phyloP scores from a whole-genome alignment of 2,329 filamentous ascomycete genomes.

The Paecilomyces sp. region DNA sequence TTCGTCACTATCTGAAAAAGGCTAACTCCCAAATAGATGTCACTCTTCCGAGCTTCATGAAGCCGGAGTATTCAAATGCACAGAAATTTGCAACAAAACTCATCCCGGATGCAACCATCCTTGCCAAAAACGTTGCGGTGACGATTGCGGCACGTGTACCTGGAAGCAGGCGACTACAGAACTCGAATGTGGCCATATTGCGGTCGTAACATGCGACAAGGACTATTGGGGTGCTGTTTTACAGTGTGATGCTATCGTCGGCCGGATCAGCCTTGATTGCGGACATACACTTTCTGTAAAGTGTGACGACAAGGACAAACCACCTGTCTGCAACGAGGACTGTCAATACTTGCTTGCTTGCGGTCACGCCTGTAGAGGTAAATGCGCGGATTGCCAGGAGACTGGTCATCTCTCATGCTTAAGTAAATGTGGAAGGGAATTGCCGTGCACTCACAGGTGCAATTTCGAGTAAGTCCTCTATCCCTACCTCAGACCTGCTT shows the following conservation, averaged over 20 bases:
- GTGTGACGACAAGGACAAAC: slow-evolving; percentile 8
- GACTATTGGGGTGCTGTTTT: slow-evolving; percentile 3
- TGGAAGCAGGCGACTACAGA: slow-evolving; percentile 1
- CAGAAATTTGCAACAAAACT: slow-evolving; percentile 8
- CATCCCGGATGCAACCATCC: slow-evolving; percentile 10
- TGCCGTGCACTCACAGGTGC: slow-evolving; percentile 13
- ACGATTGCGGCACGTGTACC: slow-evolving; percentile 11
- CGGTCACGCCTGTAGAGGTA: slow-evolving; percentile 7
- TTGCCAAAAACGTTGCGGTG: slow-evolving; percentile 12
- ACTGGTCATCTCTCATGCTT: slow-evolving; percentile 4
- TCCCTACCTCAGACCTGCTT: neutral
- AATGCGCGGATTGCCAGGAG: slow-evolving; percentile 5
- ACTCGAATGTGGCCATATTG: slow-evolving; percentile 13
- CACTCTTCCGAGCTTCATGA: slow-evolving; percentile 13
- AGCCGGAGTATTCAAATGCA: slow-evolving; percentile 8
- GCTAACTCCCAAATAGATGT: slow-evolving; percentile 7
- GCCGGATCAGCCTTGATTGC: slow-evolving; percentile 6
- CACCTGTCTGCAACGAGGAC: slow-evolving; percentile 1
- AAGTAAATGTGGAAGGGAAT: slow-evolving; percentile 6
- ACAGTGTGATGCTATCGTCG: slow-evolving; percentile 7
- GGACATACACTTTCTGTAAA: slow-evolving; percentile 10
- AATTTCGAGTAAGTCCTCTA: slow-evolving; percentile 5
- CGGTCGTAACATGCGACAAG: slow-evolving; percentile 9
- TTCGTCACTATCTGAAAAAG: neutral
- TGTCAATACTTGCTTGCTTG: slow-evolving; percentile 7